Base-by-base conservation (phyloP, 371 early-diverging fungal genomes). In the Parasitella parasitica region DNA sequence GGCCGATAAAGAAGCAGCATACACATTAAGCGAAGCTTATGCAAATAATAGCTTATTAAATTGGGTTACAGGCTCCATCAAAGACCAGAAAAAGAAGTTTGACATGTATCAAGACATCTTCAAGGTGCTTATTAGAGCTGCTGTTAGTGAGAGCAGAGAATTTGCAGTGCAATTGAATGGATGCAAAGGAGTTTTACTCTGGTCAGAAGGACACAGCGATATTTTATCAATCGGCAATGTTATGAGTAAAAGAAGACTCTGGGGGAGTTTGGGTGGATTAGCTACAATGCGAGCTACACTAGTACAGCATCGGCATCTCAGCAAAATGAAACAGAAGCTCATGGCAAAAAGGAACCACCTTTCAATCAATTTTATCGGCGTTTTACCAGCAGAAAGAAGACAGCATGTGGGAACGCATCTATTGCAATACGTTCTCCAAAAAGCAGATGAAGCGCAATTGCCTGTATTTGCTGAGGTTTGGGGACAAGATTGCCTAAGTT, bases 131-230 rank as follows among this genome's bases (percentile, higher is more conserved):
- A 73, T 70, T 41, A 41, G 67, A 24, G 52, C 61, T 28, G 64
- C 67, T 0, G 61, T 64, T 3, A 56, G 59, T 15, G 56, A 66
- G n/a, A 73, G 67, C 54, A 43, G 67, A 43, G 73, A 73, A 32
- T 66, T 64, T 64, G 73, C 73, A 5, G 61, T 73, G 1, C 73
- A 73, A 34, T 43, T 73, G 8, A 67, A 69, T 51, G 73, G 73
- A 1, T 70, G 70, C 30, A 66, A 67, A 32, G 73, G 70, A 4
- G 62, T 73, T 1, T 22, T 73, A 24, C 30, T 73, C 9, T 73
- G 73, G 73, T 69, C 73, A 15, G 64, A 59, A 30, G 61, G 67
- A 28, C 51, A 60, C 37, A 56, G 59, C 22, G 69, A 68, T 6
- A 26, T 59, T 22, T 27, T 68, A 18, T 55, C 69, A 0, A 34